Evolutionary conservation across 2,329 filamentous ascomycete species (phyloP), one percentile per base, ranked within the genome.

Genomic region (Hawksworthiomyces lignivorus): DNA sequence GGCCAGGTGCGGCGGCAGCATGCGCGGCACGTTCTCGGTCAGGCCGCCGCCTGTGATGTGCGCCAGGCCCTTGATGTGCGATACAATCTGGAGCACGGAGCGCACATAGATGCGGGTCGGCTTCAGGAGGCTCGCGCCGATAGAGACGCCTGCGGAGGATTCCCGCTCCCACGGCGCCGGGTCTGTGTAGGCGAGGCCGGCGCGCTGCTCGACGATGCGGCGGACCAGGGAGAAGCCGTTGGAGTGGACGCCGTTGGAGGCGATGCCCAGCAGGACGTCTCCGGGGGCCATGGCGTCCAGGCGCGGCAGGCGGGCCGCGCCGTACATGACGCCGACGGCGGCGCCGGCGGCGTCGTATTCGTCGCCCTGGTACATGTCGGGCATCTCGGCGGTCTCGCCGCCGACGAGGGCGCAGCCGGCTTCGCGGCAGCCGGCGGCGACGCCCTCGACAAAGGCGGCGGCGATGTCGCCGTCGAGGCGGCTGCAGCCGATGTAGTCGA

Each of bases 361-460:
- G 37, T 87, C 85, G 40, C 77, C 80, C 49, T 82, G 73, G 67
- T 95, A 96, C 70, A 97, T 87, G 41, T 89, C 89, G 0, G 90
- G 90, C 92, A 98, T 97, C 66, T 98, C 92, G 7, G 92, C 92
- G 1, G 92, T 98, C 66, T 98, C 92, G 33, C 92, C 92, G 29
- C 92, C 92, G n/a, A 97, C 85, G 4, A 98, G 75, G 14, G 89
- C 89, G 57, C 90, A 95, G 33, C 83, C 83, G 1, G 90, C 80
- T 56, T 88, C 77, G 46, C 79, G 78, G 65, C 92, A 98, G 36
- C 92, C 92, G 22, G 82, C 75, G 3, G 89, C 88, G 3, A 98
- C 88, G 49, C 92, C 89, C 56, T 87, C 78, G 30, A 98, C 85
- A 57, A 98, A 97, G n/a, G 79, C 74, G 10, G 84, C 81, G 0